Conservation (phyloP, 805 yeast species). For the Saccharomycopsis sp. region DNA sequence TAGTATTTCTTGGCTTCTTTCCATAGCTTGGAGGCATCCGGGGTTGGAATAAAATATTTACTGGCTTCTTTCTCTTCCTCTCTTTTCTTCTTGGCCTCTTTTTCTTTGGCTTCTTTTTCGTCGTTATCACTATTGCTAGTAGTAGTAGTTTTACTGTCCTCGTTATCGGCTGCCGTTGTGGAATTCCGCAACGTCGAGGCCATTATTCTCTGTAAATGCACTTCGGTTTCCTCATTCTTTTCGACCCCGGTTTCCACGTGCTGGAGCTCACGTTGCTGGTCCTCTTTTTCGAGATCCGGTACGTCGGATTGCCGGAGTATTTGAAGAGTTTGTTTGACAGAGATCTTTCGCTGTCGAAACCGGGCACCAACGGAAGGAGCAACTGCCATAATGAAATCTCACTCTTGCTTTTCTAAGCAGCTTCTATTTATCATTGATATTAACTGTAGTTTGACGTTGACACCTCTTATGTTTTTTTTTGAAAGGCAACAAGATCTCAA, state of each 20-base stretch:
- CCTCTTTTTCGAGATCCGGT: conserved; percentile 69
- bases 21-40: conserved; percentile 86
- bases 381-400: too few relatives aligned
- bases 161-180: neutral
- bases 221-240: conserved; percentile 94
- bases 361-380: conserved; percentile 37
- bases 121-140: too few relatives aligned
- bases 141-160: neutral
- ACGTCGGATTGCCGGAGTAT: conserved; percentile 71
- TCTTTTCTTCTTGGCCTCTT: neutral
- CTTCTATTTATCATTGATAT: too few relatives aligned
- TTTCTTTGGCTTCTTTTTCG: neutral
- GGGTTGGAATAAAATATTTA: conserved; percentile 80
- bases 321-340: conserved; percentile 79
- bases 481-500: neutral
- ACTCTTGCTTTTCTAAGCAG: too few relatives aligned
- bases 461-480: too few relatives aligned
- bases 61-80: conserved; percentile 22
- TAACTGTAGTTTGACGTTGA: too few relatives aligned
- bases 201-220: conserved; percentile 87
- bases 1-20: conserved; percentile 67
- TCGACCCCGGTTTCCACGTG: conserved; percentile 97
- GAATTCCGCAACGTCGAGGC: neutral
- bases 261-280: conserved; percentile 72
- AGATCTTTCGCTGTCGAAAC: conserved; percentile 89